Percentiles rank a stretch among this genome's conserved stretches.
These are phyloP conservation scores for Ganoderma leucocontextum DNA, from an alignment of 1,284 basidiomycete genomes.

Conservation along the genomic window DNA sequence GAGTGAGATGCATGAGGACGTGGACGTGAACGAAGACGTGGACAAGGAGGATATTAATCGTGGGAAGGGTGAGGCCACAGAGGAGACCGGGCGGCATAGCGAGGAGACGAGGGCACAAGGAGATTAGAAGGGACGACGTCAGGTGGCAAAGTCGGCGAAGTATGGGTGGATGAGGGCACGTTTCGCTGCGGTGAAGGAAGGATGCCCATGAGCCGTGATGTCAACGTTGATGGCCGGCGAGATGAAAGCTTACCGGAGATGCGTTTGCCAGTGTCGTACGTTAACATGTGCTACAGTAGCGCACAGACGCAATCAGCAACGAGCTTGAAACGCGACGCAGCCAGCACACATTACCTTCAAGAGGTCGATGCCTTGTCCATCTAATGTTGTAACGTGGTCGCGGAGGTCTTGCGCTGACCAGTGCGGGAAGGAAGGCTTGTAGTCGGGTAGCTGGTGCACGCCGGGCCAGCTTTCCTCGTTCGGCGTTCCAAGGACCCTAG, in stretches of 20 bases:
- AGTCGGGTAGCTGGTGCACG: conserved; percentile 90
- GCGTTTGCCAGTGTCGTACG: conserved; percentile 93
- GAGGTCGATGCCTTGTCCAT: conserved; percentile 80
- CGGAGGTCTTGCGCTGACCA: conserved; percentile 83
- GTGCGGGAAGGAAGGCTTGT: conserved; percentile 96
- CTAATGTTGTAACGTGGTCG: conserved; percentile 73
- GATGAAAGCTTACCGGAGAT: conserved; percentile 78
- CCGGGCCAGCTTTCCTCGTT: conserved; percentile 94
- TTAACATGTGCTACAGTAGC: conserved; percentile 71
- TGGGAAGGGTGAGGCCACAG: neutral
- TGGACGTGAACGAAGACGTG: conserved; percentile 13
- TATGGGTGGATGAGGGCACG: conserved; percentile 86
- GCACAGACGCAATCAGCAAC: neutral
- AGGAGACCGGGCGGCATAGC: conserved; percentile 15
- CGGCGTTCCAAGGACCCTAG: conserved; percentile 93
- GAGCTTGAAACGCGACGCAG: neutral
- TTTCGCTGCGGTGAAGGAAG: conserved; percentile 65
- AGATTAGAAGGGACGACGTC: neutral
- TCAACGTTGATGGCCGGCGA: neutral
- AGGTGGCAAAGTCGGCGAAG: conserved; percentile 62
- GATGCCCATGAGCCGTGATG: neutral
- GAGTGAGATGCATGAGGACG: conserved; percentile 25
- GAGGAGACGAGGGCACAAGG: conserved; percentile 11
- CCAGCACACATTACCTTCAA: conserved; percentile 62
- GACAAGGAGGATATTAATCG: neutral